Evolutionary conservation across 768 basidiomycete genomes (phyloP).

Genomic region (Chalciporus chontae): DNA sequence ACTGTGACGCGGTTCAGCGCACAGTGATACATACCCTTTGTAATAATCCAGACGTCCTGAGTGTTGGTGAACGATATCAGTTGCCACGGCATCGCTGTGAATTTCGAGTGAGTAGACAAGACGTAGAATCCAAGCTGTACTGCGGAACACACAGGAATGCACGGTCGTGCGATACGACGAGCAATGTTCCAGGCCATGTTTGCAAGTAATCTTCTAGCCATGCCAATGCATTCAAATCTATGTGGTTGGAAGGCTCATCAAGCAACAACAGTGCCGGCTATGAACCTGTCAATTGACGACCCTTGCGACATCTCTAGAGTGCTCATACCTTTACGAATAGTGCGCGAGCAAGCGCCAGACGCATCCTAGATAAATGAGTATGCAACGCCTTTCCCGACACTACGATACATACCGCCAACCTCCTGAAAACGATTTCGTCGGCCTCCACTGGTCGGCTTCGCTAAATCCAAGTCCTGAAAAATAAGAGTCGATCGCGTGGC

Average conservation of each 20-base stretch:
- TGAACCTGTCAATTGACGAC: slow-evolving; percentile 6
- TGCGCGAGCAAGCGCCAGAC: slow-evolving; percentile 90
- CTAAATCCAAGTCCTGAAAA: slow-evolving; percentile 81
- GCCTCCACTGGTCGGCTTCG: slow-evolving; percentile 79
- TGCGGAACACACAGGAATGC: slow-evolving; percentile 71
- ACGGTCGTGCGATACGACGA: slow-evolving; percentile 98
- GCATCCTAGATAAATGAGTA: slow-evolving; percentile 60
- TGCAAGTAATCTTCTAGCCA: slow-evolving; percentile 98
- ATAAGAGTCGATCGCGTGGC: neutral
- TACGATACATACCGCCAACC: slow-evolving; percentile 76
- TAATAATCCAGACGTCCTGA: slow-evolving; percentile 93
- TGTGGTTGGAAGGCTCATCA: slow-evolving; percentile 97
- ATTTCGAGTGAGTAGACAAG: neutral
- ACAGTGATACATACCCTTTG: slow-evolving; percentile 63
- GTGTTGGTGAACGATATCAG: slow-evolving; percentile 97
- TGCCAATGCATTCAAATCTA: slow-evolving; percentile 93
- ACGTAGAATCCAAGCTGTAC: neutral
- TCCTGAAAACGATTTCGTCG: slow-evolving; percentile 87
- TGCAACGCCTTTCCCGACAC: neutral
- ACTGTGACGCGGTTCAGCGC: neutral
- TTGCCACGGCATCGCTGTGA: slow-evolving; percentile 85
- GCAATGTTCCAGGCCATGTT: slow-evolving; percentile 87
- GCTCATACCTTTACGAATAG: slow-evolving; percentile 83
- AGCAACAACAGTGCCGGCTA: slow-evolving; percentile 74
- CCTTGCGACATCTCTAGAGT: neutral